Base-by-base conservation (phyloP, 768 basidiomycete species). In the Leccinellum rugosiceps region DNA sequence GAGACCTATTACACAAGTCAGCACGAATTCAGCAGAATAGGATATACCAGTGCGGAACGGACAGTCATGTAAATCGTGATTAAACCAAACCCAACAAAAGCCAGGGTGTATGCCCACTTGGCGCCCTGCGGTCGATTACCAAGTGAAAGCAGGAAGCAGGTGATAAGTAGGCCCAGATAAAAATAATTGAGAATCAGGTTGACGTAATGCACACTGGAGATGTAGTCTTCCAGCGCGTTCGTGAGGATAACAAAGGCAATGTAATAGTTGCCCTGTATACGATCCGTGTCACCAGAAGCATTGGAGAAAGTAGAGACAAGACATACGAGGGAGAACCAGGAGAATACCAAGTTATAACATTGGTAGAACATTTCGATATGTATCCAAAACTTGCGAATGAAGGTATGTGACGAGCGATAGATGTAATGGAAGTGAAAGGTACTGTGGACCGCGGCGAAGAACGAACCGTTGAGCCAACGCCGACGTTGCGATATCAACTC, bases 11-110 rank as follows among this genome's bases (percentile, higher is more conserved):
- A 21, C 38, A 3, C 26, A n/a, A 6, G 62, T 58, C 23, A 65
- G 49, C 21, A 46, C 32, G 49, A 52, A 58, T 34, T 15, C 9
- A 23, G 32, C 31, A 55, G 31, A 49, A 58, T 32, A 41, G 7
- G n/a, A 49, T 14, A 11, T 21, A 50, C 5, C 64, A 44, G n/a
- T 11, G 11, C 15, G 31, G 17, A 31, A 69, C 83, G 23, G 50
- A 92, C 88, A 52, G 94, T 92, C 96, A 99, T 98, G 68, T 98
- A 98, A n/a, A 94, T 71, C 31, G 96, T 98, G 61, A 99, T 85
- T 23, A 96, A 4, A 3, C 82, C 93, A 74, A 96, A 99, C 1
- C 93, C 92, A 30, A 96, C 68, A 65, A 98, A 86, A 28, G 92
- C 88, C 7, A 82, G 65, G 3, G 92, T 93, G 71, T 97, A 99